phyloP scores from a whole-genome alignment of 73 alveolate genomes.

The Symbiodinium natans region DNA sequence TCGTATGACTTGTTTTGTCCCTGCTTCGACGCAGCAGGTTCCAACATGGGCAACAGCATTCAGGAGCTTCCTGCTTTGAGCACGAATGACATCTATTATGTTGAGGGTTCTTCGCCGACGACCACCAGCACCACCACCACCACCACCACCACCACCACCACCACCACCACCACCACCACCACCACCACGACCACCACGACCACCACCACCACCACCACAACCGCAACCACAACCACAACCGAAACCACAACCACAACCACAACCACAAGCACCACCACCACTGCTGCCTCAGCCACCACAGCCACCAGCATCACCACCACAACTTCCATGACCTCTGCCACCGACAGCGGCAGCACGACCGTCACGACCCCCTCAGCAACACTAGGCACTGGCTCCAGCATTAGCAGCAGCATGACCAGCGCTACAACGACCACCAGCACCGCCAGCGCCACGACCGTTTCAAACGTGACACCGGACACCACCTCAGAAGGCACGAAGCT shows the following conservation, averaged over 20 bases:
- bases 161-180: neutral
- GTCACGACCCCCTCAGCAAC: too few relatives aligned
- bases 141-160: neutral
- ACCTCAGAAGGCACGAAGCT: too few relatives aligned
- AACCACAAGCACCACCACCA: neutral
- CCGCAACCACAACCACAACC: neutral
- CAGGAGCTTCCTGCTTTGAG: conserved; percentile 59
- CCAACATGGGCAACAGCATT: conserved; percentile 64
- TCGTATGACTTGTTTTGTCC: conserved; percentile 48
- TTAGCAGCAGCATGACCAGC: too few relatives aligned
- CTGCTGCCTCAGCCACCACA: neutral
- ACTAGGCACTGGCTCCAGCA: too few relatives aligned
- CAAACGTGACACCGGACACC: too few relatives aligned
- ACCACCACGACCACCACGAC: neutral
- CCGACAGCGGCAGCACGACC: neutral
- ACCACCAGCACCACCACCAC: too few relatives aligned
- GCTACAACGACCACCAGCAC: too few relatives aligned
- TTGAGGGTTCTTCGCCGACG: neutral
- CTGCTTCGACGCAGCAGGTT: conserved; percentile 36
- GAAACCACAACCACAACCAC: neutral
- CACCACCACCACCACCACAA: conserved; percentile 21
- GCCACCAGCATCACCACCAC: neutral
- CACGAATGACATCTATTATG: conserved; percentile 22
- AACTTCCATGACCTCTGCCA: neutral
- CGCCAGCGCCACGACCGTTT: too few relatives aligned